These are phyloP conservation scores for Scleroderma bovista DNA, from an alignment of 768 basidiomycete species.

Conservation along the genomic window DNA sequence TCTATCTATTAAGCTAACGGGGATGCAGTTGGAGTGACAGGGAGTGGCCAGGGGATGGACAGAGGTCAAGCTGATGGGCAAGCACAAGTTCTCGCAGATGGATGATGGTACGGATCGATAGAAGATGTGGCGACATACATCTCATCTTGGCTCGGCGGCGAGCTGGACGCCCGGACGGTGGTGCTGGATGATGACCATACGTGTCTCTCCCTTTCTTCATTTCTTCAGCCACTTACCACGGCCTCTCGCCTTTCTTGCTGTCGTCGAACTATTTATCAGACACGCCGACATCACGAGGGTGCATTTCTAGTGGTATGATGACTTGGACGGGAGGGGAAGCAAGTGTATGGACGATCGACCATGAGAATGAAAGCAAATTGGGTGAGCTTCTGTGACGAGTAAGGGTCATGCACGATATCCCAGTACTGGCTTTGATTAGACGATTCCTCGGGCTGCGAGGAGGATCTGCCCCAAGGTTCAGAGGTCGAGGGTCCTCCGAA, in stretches of 20 bases:
- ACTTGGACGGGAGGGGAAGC: neutral
- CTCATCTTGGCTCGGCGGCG: no score
- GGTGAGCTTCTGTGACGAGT: conserved; percentile 10
- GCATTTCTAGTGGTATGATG: neutral
- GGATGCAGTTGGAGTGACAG: conserved; percentile 80
- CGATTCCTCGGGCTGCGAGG: conserved; percentile 17
- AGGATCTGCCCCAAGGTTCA: conserved; percentile 10
- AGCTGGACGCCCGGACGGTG: neutral
- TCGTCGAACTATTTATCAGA: conserved; percentile 8
- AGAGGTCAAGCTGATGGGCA: conserved; percentile 56
- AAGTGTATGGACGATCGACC: conserved; percentile 1
- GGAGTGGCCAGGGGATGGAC: conserved; percentile 90
- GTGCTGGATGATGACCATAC: conserved; percentile 15
- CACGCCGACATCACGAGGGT: neutral
- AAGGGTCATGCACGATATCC: conserved; percentile 5
- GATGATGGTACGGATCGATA: conserved; percentile 39
- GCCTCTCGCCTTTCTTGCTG: conserved; percentile 19
- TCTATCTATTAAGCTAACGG: conserved; percentile 10
- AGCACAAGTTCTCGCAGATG: conserved; percentile 64
- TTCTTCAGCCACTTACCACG: conserved; percentile 12
- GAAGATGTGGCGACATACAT: conserved; percentile 6
- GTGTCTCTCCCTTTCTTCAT: conserved; percentile 16
- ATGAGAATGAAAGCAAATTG: conserved; percentile 12
- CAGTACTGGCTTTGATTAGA: conserved; percentile 12
- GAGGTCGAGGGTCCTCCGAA: conserved; percentile 2